Base-by-base conservation (phyloP, 352 stramenopile species). In the Phytophthora pistaciae region DNA sequence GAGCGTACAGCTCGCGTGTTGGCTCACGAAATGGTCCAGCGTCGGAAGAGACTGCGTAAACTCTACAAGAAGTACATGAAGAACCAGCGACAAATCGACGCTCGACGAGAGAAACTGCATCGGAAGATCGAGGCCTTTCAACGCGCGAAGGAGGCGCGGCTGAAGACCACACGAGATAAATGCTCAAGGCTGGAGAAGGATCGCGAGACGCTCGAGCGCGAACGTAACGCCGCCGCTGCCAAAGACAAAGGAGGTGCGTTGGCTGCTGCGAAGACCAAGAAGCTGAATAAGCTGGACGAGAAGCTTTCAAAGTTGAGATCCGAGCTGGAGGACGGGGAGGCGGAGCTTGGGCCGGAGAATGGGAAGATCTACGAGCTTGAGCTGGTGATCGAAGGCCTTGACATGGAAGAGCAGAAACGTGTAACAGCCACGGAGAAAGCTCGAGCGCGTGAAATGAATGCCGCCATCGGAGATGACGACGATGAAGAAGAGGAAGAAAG, bases 311-410 rank as follows among this genome's bases (percentile, higher is more conserved):
- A 81, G 18, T 6, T 87, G 10, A 64, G 78, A 54, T 18, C 57
- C 0, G 79, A 90, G 38, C 42, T 88, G 27, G 65, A 78, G 29
- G 73, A 83, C 48, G 60, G 67, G 0, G 65, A 88, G 49, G 48
- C 31, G 5, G 60, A 62, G 11, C 60, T 62, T 54, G 63, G 53
- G 3, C 59, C 61, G 4, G 74, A 79, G 21, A 78, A 83, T 18
- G 66, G 74, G 2, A 86, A 87, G 49, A 82, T 89, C 5, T 56
- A 85, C 31, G 73, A 88, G 16, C 52, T 89, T 1, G 77, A 88
- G 53, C 64, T 80, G 21, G 75, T 71, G 14, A 76, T 89, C 18
- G 79, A 83, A 13, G 66, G 60, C 3, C 38, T 88, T 7, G 64
- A 75, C 7, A 68, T 67, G 5, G 75, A 68, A 16, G 72, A 83